Conservation (phyloP, 768 basidiomycete genomes). For the Tulasnella sp. region DNA sequence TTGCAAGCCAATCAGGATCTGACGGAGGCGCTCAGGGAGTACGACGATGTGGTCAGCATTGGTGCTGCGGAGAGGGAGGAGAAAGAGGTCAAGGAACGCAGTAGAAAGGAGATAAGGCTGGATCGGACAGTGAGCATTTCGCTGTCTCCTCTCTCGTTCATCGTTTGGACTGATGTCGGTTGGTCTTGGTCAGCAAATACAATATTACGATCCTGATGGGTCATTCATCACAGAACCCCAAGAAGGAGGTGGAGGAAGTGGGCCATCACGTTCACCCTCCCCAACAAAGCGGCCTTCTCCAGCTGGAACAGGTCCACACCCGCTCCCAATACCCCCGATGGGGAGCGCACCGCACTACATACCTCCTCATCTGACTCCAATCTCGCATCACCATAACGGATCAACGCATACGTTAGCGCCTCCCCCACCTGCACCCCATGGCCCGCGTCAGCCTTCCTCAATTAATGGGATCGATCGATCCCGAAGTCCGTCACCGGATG, state of each 20-base stretch:
- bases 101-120: constrained; percentile 55
- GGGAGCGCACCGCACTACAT: not conserved
- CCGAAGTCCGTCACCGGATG: constrained; percentile 2
- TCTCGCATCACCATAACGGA: not conserved
- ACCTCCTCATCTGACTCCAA: no score
- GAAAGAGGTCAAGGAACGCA: constrained; percentile 55
- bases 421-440: constrained; percentile 51
- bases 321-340: constrained; percentile 16
- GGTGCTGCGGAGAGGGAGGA: constrained; percentile 44
- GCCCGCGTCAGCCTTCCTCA: constrained; percentile 44
- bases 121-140: constrained; percentile 47
- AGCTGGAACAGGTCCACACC: constrained; percentile 17
- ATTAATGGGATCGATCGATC: not conserved
- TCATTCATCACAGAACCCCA: constrained; percentile 17
- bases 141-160: not conserved
- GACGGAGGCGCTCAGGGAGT: constrained; percentile 53
- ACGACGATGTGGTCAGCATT: constrained; percentile 67
- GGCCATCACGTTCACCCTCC: constrained; percentile 29
- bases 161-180: not conserved
- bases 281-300: constrained; percentile 18
- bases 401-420: constrained; percentile 39
- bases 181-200: constrained; percentile 19
- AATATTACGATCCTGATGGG: constrained; percentile 20
- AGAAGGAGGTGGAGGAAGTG: constrained; percentile 12
- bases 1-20: constrained; percentile 67